A percentile compares a stretch with the other conserved stretches of the same genome.
These are phyloP conservation scores for Meyerozyma carpophila DNA, from an alignment of 1,139 yeast species.

Conservation along the genomic window DNA sequence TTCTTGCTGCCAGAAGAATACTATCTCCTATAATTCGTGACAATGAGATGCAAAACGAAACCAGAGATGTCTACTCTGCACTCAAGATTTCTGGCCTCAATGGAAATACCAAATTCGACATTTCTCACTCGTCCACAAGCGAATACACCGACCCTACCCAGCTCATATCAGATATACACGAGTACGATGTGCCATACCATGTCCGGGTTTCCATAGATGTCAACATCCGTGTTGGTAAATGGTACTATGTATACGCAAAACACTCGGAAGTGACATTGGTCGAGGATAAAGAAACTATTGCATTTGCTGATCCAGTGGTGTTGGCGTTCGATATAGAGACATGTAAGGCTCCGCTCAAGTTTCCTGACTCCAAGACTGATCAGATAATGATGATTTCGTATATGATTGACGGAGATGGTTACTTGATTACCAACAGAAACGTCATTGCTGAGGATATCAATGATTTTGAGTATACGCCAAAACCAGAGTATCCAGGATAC, in stretches of 20 bases:
- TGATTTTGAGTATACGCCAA: constrained; percentile 96
- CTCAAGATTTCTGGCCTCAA: constrained; percentile 36
- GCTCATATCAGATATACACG: constrained; percentile 74
- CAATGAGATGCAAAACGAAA: constrained; percentile 59
- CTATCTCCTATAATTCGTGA: constrained; percentile 66
- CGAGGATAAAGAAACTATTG: constrained; percentile 70
- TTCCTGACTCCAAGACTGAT: constrained; percentile 90
- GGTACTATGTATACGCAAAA: constrained; percentile 78
- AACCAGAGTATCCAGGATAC: constrained; percentile 88
- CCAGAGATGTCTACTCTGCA: constrained; percentile 66
- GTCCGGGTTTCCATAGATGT: constrained; percentile 91
- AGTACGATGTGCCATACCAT: constrained; percentile 95
- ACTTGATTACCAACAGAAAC: constrained; percentile 85
- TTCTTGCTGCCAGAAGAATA: constrained; percentile 66
- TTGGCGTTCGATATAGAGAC: constrained; percentile 98
- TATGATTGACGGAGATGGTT: constrained; percentile 98
- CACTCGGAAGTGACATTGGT: constrained; percentile 51
- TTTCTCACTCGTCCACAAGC: constrained; percentile 11
- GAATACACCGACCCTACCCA: constrained; percentile 51
- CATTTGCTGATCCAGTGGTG: constrained; percentile 97
- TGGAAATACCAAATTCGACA: constrained; percentile 6
- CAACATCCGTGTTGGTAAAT: constrained; percentile 85
- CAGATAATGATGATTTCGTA: constrained; percentile 98
- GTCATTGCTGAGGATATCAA: constrained; percentile 92
- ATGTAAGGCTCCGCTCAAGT: constrained; percentile 91